Evolutionary conservation across 2,329 filamentous ascomycete genomes (phyloP).

Genomic region (Diaporthe vexans): DNA sequence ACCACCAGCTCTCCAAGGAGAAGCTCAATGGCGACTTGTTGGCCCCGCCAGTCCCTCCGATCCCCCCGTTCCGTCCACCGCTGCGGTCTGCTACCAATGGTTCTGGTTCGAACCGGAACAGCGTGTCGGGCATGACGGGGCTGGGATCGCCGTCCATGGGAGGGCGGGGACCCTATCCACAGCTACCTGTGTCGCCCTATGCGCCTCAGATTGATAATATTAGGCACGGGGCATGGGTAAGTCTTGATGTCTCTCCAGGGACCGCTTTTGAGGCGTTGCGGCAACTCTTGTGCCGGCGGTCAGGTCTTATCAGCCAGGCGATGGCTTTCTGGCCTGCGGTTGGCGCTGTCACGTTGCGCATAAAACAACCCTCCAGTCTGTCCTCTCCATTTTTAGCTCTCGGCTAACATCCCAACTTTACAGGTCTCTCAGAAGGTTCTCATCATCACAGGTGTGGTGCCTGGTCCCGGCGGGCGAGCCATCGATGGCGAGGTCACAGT

Average conservation of each 20-base stretch:
- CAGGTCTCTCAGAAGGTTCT: constrained; percentile 94
- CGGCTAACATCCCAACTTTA: constrained; percentile 8
- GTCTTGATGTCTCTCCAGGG: constrained; percentile 50
- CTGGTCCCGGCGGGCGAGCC: constrained; percentile 75
- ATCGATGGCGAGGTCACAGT: constrained; percentile 86
- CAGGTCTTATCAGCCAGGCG: not conserved
- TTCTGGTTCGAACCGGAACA: constrained; percentile 67
- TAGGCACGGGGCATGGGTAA: constrained; percentile 86
- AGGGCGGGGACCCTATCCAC: constrained; percentile 66
- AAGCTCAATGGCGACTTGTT: constrained; percentile 40
- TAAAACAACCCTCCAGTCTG: not conserved
- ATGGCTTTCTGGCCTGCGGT: not conserved
- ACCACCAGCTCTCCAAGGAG: constrained; percentile 64
- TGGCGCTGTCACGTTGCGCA: not conserved
- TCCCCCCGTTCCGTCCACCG: constrained; percentile 54
- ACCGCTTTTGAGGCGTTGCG: not conserved
- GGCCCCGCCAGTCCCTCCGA: constrained; percentile 49
- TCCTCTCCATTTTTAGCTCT: not conserved
- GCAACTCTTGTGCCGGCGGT: no score
- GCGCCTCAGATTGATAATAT: constrained; percentile 86
- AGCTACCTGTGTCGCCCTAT: constrained; percentile 79
- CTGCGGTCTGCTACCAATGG: constrained; percentile 53
- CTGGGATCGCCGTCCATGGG: constrained; percentile 68
- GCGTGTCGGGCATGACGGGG: constrained; percentile 75
- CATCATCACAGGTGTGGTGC: constrained; percentile 84